phyloP scores from a whole-genome alignment of 495 filamentous ascomycete genomes.

The Daldinia caldariorum region DNA sequence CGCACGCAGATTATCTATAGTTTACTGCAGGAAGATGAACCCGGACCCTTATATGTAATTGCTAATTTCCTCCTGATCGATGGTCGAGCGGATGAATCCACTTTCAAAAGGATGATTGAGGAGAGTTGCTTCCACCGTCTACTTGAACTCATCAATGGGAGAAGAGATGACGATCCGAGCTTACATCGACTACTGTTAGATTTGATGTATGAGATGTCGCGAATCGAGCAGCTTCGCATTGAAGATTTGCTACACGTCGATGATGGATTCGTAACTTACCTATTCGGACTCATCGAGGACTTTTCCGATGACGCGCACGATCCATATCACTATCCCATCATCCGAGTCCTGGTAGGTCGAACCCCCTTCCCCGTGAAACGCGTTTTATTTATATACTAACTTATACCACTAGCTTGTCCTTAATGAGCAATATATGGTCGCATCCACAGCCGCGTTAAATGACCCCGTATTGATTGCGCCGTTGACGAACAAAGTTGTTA shows the following conservation, averaged over 20 bases:
- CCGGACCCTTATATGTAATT: constrained; percentile 79
- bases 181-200: constrained; percentile 86
- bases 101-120: constrained; percentile 85
- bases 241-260: constrained; percentile 84
- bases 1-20: constrained; percentile 93
- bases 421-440: constrained; percentile 98
- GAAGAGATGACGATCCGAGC: constrained; percentile 69
- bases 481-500: constrained; percentile 94
- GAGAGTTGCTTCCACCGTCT: constrained; percentile 86
- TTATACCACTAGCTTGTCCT: constrained; percentile 76
- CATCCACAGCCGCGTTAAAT: constrained; percentile 65
- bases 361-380: neutral
- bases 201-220: constrained; percentile 95
- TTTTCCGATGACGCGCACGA: constrained; percentile 90
- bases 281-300: constrained; percentile 89
- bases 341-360: constrained; percentile 81
- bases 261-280: constrained; percentile 82
- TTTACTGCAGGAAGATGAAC: constrained; percentile 89
- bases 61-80: constrained; percentile 91
- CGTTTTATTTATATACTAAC: constrained; percentile 9
- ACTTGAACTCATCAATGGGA: constrained; percentile 78
- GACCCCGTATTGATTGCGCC: constrained; percentile 60
- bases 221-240: constrained; percentile 81
- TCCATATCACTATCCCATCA: constrained; percentile 95
- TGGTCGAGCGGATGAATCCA: constrained; percentile 78